Conservation (phyloP, 148 eudicot genomes). For the Silene uniflora region DNA sequence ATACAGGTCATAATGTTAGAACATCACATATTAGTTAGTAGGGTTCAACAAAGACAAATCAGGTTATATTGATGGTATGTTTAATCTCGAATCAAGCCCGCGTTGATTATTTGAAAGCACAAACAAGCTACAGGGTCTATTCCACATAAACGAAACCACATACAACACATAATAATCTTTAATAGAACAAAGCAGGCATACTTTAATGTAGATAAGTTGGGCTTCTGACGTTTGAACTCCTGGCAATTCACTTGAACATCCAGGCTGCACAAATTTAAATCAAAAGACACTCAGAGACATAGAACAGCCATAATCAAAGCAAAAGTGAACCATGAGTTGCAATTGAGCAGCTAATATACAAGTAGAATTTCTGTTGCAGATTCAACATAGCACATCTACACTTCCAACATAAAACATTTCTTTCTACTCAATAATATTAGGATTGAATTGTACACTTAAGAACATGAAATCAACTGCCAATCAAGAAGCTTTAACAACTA, state of each 20-base stretch:
- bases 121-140: background rate
- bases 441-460: background rate
- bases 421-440: background rate
- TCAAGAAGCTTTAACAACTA: background rate
- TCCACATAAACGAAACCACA: background rate
- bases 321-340: background rate
- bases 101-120: too few species aligned
- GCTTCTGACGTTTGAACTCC: slow-evolving; percentile 61
- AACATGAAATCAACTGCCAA: background rate
- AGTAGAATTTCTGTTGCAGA: background rate
- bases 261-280: slow-evolving; percentile 58
- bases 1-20: too few species aligned
- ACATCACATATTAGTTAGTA: too few species aligned
- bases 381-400: background rate
- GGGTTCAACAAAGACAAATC: too few species aligned
- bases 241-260: slow-evolving; percentile 83
- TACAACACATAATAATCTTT: background rate
- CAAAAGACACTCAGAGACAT: background rate
- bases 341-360: background rate
- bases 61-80: too few species aligned
- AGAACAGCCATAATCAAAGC: background rate
- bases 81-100: too few species aligned
- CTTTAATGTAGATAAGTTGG: slow-evolving; percentile 87
- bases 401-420: background rate
- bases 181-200: slow-evolving; percentile 16